Base-by-base conservation (phyloP, 495 filamentous ascomycete species). In the Penicillium robsamsonii region DNA sequence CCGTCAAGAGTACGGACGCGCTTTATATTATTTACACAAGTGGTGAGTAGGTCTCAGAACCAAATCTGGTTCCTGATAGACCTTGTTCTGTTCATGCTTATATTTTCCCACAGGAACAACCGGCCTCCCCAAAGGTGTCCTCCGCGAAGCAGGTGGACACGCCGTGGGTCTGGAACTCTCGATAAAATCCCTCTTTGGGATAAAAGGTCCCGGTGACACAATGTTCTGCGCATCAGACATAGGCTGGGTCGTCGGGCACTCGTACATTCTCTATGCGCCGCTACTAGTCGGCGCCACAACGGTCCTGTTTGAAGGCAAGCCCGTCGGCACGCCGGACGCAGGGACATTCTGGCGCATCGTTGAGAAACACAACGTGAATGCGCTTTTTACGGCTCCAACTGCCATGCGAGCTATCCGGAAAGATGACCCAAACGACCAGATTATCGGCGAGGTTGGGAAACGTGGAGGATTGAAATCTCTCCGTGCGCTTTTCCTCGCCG, bases 21-120 rank as follows among this genome's bases (percentile, higher is more conserved):
- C 68, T 96, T 18, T 97, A 97, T 72, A 89, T 96, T 57, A 96
- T 97, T 47, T 96, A 96, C 64, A 96, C 92, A 2, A 83, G 80
- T 64, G 84, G 81, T 80, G 63, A 48, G 60, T 56, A 3, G 29
- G 9, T 13, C 5, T 17, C 2, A 9, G 25, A 29, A 17, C 7
- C 8, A 15, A 30, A 1, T 4, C n/a, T 13, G 4, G 5, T 25
- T 27, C 17, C 25, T 38, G 10, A 13, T 27, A 27, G 25, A 27
- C 25, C 24, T 2, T 25, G 24, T 12, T 24, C n/a, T 12, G 7
- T 40, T 29, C 7, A 35, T 46, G 20, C 27, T 58, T n/a, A 63
- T 1, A 50, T 12, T 18, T 59, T 25, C 7, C 13, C 8, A 22
- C 37, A 76, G 89, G 91, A 17, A 96, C 92, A 3, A 96, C 91